A percentile compares a stretch with the other conserved stretches of the same genome.
These are phyloP conservation scores for Hyaloscypha hepaticicola DNA, from an alignment of 495 filamentous ascomycete species.

Conservation along the genomic window DNA sequence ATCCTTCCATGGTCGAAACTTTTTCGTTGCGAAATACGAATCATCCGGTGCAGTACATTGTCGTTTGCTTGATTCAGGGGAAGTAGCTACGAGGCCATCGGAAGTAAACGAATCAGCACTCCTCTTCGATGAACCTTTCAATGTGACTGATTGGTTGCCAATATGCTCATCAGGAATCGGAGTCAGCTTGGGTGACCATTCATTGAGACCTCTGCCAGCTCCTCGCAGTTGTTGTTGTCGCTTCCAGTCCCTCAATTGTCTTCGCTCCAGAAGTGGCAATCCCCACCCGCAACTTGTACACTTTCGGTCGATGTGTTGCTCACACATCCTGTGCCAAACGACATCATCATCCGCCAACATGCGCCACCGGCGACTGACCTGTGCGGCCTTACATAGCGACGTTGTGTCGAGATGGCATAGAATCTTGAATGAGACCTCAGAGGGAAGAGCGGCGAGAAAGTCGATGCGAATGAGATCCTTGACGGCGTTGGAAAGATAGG, in stretches of 20 bases:
- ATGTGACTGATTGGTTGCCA: neutral
- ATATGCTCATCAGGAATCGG: conserved; percentile 40
- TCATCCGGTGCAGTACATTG: conserved; percentile 30
- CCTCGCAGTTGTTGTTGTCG: conserved; percentile 75
- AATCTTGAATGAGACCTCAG: conserved; percentile 91
- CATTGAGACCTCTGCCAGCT: conserved; percentile 46
- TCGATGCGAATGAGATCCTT: conserved; percentile 94
- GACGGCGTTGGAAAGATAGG: conserved; percentile 81
- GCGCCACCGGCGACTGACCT: conserved; percentile 88
- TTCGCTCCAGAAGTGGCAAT: conserved; percentile 82
- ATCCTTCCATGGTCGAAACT: conserved; percentile 83
- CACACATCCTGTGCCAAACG: conserved; percentile 98
- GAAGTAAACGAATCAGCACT: conserved; percentile 16
- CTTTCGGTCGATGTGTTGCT: conserved; percentile 95
- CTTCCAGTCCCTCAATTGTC: conserved; percentile 82
- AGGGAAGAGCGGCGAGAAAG: conserved; percentile 82
- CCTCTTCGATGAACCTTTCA: conserved; percentile 22
- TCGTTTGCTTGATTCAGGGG: conserved; percentile 44
- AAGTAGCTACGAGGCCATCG: conserved; percentile 10
- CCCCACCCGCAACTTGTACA: conserved; percentile 98
- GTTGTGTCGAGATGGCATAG: conserved; percentile 89
- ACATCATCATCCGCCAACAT: conserved; percentile 91
- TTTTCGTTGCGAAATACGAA: conserved; percentile 27
- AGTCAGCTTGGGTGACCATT: conserved; percentile 53
- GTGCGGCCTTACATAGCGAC: conserved; percentile 95